Percentiles rank a stretch among this genome's conserved stretches.
phyloP scores from a whole-genome alignment of 257 asterid species.

The Scutellaria baicalensis region DNA sequence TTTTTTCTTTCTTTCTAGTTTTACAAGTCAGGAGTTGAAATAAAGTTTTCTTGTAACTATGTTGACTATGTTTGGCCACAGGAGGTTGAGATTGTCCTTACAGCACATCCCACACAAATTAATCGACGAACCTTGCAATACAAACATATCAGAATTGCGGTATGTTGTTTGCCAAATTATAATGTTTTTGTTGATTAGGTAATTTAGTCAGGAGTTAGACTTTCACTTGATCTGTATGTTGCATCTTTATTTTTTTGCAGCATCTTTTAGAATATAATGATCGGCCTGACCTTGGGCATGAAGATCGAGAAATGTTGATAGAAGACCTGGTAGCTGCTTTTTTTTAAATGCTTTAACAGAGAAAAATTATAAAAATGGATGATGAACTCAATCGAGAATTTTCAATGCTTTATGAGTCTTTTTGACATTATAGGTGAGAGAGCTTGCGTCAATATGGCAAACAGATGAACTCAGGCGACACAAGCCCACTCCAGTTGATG shows the following conservation, averaged over 20 bases:
- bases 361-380: neutral
- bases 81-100: conserved; percentile 97
- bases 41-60: neutral
- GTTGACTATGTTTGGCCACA: conserved; percentile 21
- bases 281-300: conserved; percentile 77
- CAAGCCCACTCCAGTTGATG: conserved; percentile 97
- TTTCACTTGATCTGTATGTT: neutral
- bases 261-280: conserved; percentile 89
- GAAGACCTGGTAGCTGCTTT: conserved; percentile 80
- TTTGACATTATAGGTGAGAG: conserved; percentile 56
- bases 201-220: neutral
- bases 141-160: conserved; percentile 92
- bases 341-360: neutral
- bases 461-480: conserved; percentile 98
- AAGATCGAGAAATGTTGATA: conserved; percentile 85
- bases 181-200: neutral
- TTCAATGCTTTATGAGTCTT: neutral
- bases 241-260: conserved; percentile 32
- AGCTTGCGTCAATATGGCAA: conserved; percentile 95
- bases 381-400: neutral
- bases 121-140: conserved; percentile 91
- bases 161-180: conserved; percentile 19
- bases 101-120: conserved; percentile 98
- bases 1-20: neutral
- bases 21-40: neutral